Percentiles rank a stretch among this genome's conserved stretches.
Conservation (phyloP, 805 yeast genomes). For the Metschnikowia vanudenii region DNA sequence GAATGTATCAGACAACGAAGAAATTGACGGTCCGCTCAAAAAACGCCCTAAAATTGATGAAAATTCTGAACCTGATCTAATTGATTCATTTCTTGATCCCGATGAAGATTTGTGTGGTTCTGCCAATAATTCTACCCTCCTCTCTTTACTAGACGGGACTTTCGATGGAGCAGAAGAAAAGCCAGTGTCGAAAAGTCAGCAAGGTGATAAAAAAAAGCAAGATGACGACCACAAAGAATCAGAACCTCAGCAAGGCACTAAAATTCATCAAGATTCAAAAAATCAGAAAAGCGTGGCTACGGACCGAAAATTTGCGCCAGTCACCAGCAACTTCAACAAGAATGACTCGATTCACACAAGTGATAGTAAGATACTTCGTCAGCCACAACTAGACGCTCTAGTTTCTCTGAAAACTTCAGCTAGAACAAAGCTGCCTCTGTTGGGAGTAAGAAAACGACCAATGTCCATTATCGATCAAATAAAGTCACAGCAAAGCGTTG, state of each 20-base stretch:
- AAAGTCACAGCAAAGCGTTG: background rate
- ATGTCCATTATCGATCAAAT: constrained; percentile 3
- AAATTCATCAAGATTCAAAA: background rate
- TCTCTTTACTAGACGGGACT: background rate
- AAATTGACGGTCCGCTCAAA: background rate
- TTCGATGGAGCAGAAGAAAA: too few relatives aligned
- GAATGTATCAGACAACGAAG: constrained; percentile 9
- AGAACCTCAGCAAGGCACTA: background rate
- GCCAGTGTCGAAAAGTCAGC: too few relatives aligned
- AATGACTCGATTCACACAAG: background rate
- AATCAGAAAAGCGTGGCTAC: background rate
- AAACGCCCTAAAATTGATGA: constrained; percentile 3
- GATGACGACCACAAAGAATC: too few relatives aligned
- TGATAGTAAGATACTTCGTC: background rate
- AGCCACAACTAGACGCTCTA: constrained; percentile 5
- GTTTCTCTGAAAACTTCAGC: background rate
- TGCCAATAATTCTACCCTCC: background rate
- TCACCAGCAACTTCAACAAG: background rate
- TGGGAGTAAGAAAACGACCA: constrained; percentile 5
- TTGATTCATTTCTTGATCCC: constrained; percentile 18
- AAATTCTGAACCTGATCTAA: constrained; percentile 7
- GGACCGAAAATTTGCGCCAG: background rate
- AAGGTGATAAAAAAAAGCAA: too few relatives aligned
- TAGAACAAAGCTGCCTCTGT: constrained; percentile 3
- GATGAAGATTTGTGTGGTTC: constrained; percentile 2